Evolutionary conservation across 164 flowering plant species (phyloP), one percentile per base, ranked within the genome.

Genomic region (Magnolia kwangsiensis): DNA sequence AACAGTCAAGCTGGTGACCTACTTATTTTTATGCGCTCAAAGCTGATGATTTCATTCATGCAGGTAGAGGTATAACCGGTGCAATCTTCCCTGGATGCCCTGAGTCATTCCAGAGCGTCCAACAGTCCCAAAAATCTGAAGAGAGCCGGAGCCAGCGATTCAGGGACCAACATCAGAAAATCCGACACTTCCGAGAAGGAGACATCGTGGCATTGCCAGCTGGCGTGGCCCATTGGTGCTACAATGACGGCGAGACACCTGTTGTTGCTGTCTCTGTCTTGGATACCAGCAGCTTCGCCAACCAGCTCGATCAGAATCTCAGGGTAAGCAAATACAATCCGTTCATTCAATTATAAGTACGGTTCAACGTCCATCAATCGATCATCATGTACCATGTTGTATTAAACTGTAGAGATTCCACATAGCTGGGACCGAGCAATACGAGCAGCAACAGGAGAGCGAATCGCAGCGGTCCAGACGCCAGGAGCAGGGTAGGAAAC

Each of bases 21-120:
- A 23, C 24, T 23, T 23, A 31, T 31, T 31, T 31, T 31, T 31
- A 31, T 31, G 37, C 37, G 37, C 37, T 31, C 4, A 31, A 31
- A 4, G 2, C 37, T 31, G 37, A 31, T 31, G 37, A 2, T 31
- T 31, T n/a, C 19, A 19, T 18, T 20, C 27, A 4, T n/a, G 37
- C 86, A 88, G 95, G 95, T n/a, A 81, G 81, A 76, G 91, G 91
- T 24, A 16, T 80, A 11, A 4, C 51, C 0, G 90, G 94, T 50
- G 73, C 63, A 1, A 27, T 73, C 16, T 21, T 85, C n/a, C 89
- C 94, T 6, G 96, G 96, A 13, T 91, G 96, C 71, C 85, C 94
- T 0, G 90, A 90, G 74, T 84, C 96, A 0, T 72, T 7, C 80
- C 86, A 91, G 67, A 78, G 83, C 59, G 50, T 72, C 16, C 82